These are phyloP conservation scores for Sistotremastrum suecicum DNA, from an alignment of 768 basidiomycete genomes.

Conservation along the genomic window DNA sequence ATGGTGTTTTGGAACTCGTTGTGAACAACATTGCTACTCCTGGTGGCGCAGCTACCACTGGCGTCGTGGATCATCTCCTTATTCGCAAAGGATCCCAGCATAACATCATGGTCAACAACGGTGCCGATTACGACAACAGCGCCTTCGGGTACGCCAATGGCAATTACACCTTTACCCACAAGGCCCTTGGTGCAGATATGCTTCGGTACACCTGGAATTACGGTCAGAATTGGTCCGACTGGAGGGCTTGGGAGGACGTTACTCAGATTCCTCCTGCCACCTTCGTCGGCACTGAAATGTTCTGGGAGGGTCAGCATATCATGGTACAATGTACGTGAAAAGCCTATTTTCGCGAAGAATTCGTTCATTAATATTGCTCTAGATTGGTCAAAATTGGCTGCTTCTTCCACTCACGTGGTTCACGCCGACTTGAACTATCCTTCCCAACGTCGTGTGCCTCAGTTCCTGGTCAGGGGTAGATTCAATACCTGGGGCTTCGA, in stretches of 20 bases:
- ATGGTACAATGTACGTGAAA: constrained; percentile 71
- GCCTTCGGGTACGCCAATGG: constrained; percentile 35
- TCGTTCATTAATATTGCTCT: not conserved
- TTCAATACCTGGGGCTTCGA: constrained; percentile 93
- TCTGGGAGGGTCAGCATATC: constrained; percentile 77
- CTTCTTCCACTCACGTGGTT: constrained; percentile 50
- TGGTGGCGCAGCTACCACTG: constrained; percentile 31
- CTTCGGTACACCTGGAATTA: constrained; percentile 83
- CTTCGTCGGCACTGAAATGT: constrained; percentile 34
- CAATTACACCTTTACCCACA: constrained; percentile 66
- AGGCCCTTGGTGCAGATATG: constrained; percentile 73
- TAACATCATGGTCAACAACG: constrained; percentile 83
- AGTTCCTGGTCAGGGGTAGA: constrained; percentile 73
- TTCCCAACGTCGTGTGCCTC: constrained; percentile 65
- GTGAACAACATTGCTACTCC: constrained; percentile 40
- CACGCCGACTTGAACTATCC: constrained; percentile 63
- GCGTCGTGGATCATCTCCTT: constrained; percentile 65
- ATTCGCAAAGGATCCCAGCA: constrained; percentile 61
- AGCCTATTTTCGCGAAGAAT: not conserved
- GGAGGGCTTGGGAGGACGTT: constrained; percentile 65
- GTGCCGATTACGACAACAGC: constrained; percentile 55
- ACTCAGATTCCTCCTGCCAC: constrained; percentile 46
- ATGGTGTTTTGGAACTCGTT: constrained; percentile 68
- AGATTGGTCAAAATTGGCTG: constrained; percentile 69
- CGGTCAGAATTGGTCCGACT: constrained; percentile 70